These are phyloP conservation scores for Flagelloscypha sp. DNA, from an alignment of 768 basidiomycete species.

Conservation along the genomic window DNA sequence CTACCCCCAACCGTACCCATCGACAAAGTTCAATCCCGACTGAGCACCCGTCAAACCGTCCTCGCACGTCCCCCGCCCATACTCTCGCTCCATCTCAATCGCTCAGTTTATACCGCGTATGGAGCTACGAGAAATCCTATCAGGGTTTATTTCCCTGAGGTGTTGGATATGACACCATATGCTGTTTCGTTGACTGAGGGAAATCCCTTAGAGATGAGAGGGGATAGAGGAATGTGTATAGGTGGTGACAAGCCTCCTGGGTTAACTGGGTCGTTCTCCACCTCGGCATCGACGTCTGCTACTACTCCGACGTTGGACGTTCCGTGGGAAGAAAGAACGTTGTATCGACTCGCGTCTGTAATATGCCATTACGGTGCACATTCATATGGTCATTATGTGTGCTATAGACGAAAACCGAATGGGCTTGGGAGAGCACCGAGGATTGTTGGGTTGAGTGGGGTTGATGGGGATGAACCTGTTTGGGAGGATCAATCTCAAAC, in stretches of 20 bases:
- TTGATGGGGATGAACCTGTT: conserved; percentile 45
- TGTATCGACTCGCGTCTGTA: conserved; percentile 79
- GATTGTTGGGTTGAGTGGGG: too few species aligned
- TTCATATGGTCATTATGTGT: conserved; percentile 91
- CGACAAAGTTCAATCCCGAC: too few species aligned
- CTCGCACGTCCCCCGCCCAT: conserved; percentile 70
- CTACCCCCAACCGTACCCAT: conserved; percentile 1
- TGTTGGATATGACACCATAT: conserved; percentile 84
- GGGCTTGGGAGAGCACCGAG: too few species aligned
- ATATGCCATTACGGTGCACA: conserved; percentile 94
- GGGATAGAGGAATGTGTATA: too few species aligned
- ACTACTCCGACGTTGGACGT: conserved; percentile 21
- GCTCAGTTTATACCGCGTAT: conserved; percentile 70
- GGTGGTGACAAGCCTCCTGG: conserved; percentile 67
- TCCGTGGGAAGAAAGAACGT: conserved; percentile 44
- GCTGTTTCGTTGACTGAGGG: too few species aligned
- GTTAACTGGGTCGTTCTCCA: conserved; percentile 57
- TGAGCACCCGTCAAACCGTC: too few species aligned
- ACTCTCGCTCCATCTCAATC: conserved; percentile 84
- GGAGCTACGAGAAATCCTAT: conserved; percentile 84
- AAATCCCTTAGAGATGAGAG: too few species aligned
- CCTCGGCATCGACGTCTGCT: conserved; percentile 53
- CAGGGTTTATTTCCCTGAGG: conserved; percentile 73
- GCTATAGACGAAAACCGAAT: conserved; percentile 85
- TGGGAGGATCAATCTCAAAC: conserved; percentile 44